Base-by-base conservation (phyloP, 441 rosid species). In the Syzygium malaccense region DNA sequence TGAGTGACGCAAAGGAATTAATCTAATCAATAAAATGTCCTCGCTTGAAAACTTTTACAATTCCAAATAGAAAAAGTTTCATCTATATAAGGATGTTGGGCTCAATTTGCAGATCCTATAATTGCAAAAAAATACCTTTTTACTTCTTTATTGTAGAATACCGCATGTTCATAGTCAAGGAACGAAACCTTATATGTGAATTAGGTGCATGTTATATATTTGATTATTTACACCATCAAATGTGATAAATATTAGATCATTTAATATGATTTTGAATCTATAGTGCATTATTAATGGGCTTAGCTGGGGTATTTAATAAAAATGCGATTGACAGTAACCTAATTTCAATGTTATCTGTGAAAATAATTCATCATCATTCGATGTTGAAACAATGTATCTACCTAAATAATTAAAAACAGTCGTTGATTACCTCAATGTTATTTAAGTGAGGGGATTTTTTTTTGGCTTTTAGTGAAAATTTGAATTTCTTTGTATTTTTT, bases 201-300 rank as follows among this genome's bases (percentile, higher is more conserved):
- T 28, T 13, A 26, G 32, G 66, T 60, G 68, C 33, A 0, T 14
- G 19, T 33, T 62, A n/a, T 33, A n/a, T 62, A 62, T 62, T 62
- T n/a, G 4, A 62, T n/a, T 5, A 62, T 62, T 62, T 62, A n/a
- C 19, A 62, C 0, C 9, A n/a, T 62, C 7, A 62, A 28, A 58
- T 11, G n/a, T 56, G 0, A 58, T 30, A 58, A 58, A 4, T 14
- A 14, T 62, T 1, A 62, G 8, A 62, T 62, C 33, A 62, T 62
- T 6, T 28, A 62, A 62, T n/a, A n/a, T 62, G 37, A 14, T 62
- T 62, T 62, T 62, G 71, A 15, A n/a, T 62, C 71, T 3, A 57
- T 25, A 1, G 2, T n/a, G 0, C 33, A 62, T 2, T 19, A n/a
- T 0, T n/a, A n/a, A 62, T 62, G 71, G 20, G 58, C 4, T 62